Evolutionary conservation across 2,329 filamentous ascomycete genomes (phyloP), one percentile per base, ranked within the genome.

Genomic region (Diaporthe ampelina): DNA sequence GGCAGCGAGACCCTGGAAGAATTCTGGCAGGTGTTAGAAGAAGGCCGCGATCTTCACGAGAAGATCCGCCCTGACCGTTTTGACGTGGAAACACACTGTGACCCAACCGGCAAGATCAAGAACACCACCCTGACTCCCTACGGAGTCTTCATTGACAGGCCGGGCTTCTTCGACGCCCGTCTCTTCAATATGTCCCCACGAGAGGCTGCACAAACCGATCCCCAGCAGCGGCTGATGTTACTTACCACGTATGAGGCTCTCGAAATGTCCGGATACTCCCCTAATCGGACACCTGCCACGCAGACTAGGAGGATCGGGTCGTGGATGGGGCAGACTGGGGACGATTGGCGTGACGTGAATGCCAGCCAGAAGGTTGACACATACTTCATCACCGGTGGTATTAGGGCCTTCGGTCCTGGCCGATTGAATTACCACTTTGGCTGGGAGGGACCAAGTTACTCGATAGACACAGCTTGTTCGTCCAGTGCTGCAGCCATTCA

Each of bases 121-220:
- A 75, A 73, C 54, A 94, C 93, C 73, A 93, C 90, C 71, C 91
- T 94, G 81, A 94, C 93, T 0, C 92, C 92, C 8, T 61, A 29
- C 10, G 72, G 72, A 35, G 58, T 57, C 43, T 73, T 45, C 40
- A 35, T 73, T 9, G 65, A 73, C n/a, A 57, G 68, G 4, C 56
- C 72, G 1, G 72, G 29, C 26, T 19, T 50, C n/a, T 76, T 76
- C 21, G 75, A 76, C 40, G 58, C 58, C 6, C 65, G 70, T 10
- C 73, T 76, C 45, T 76, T 76, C 52, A 68, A 43, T 70, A 72
- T 76, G 21, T 71, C 73, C 2, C 73, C 75, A 3, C 37, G 37
- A 3, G 75, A 76, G 45, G 73, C 73, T 7, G 43, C 48, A 5
- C 70, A 68, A 24, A 69, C 73, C 21, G 75, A 76, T 45, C 75